A percentile compares a stretch with the other conserved stretches of the same genome.
Evolutionary conservation across 2,329 filamentous ascomycete genomes (phyloP).

Genomic region (Cladophialophora psammophila): DNA sequence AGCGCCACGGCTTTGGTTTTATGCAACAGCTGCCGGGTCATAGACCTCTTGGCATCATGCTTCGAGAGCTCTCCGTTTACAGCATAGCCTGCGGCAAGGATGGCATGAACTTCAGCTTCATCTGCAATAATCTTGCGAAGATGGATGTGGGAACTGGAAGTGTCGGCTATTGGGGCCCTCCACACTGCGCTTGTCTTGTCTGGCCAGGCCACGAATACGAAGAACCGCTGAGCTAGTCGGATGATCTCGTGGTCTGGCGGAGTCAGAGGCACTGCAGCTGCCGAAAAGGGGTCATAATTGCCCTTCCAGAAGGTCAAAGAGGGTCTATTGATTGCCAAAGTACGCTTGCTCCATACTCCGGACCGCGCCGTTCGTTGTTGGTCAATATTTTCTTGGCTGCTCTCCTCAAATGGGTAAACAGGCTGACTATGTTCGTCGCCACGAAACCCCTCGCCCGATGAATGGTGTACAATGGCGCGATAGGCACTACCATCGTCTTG

Average conservation of each 20-base stretch:
- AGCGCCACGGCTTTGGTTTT: conserved; percentile 26
- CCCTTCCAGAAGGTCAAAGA: conserved; percentile 18
- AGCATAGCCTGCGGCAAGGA: conserved; percentile 27
- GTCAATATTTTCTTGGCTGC: conserved; percentile 28
- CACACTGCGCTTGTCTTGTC: conserved; percentile 26
- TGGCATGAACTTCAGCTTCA: conserved; percentile 26
- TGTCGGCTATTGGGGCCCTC: conserved; percentile 28
- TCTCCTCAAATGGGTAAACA: conserved; percentile 22
- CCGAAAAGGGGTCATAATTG: conserved; percentile 30
- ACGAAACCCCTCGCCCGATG: not conserved
- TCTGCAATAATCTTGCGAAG: conserved; percentile 19
- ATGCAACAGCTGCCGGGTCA: conserved; percentile 15
- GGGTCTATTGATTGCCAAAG: not conserved
- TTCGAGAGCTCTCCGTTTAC: conserved; percentile 9
- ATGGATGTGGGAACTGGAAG: conserved; percentile 23
- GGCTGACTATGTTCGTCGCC: conserved; percentile 7
- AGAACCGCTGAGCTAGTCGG: conserved; percentile 25
- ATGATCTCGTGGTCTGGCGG: conserved; percentile 28
- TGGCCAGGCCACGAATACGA: conserved; percentile 27
- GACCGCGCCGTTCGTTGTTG: conserved; percentile 8
- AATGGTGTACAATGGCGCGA: not conserved
- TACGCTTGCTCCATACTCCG: not conserved
- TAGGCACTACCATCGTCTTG: not conserved
- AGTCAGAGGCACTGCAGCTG: conserved; percentile 17
- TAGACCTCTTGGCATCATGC: conserved; percentile 2